Base-by-base conservation (phyloP, 1,139 yeast species). In the Yamadazyma trypodendri region DNA sequence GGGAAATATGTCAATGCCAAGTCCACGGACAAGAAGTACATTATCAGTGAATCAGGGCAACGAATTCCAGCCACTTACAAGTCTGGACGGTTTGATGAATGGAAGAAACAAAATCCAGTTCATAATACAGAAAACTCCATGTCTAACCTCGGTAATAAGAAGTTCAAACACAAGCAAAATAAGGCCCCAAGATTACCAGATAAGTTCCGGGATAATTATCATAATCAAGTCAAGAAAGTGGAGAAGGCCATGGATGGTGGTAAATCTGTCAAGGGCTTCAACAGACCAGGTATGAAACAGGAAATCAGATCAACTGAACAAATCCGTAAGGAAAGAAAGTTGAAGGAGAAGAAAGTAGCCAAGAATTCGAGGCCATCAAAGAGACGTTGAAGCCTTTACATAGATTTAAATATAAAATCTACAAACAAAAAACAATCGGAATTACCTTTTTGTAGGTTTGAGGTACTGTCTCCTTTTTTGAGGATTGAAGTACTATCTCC, bases 11-110 rank as follows among this genome's bases (percentile, higher is more conserved):
- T 90, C 56, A 88, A 89, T 56, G 73, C 87, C 14, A 81, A 79
- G 51, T 86, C 94, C 41, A 77, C 84, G 18, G 92, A 86, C 54
- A 79, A 83, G 59, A 90, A 87, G 64, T 92, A 75, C 60, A 92
- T 94, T 52, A 84, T 89, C 48, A 95, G 97, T 47, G 99, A 94
- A 60, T 83, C 88, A 60, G 99, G 99, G 7, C 90, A 86, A 53
- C 80, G 79, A 60, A 81, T 94, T 40, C 97, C 98, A 4, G 98
- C 98, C 1, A 75, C 95, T 15, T 89, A 83, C 64, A 75, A 87
- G 55, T 83, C 95, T 4, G 99, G 99, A 38, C 81, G 89, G 51
- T 92, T 79, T 55, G 97, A 89, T 42, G 84, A 83, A 36, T 92
- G 97, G 98, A 84, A 83, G 56, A 75, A 81, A 49, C 79, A 80